Evolutionary conservation across 169 alveolate species (phyloP).

Genomic region (Plasmodium vivax): DNA sequence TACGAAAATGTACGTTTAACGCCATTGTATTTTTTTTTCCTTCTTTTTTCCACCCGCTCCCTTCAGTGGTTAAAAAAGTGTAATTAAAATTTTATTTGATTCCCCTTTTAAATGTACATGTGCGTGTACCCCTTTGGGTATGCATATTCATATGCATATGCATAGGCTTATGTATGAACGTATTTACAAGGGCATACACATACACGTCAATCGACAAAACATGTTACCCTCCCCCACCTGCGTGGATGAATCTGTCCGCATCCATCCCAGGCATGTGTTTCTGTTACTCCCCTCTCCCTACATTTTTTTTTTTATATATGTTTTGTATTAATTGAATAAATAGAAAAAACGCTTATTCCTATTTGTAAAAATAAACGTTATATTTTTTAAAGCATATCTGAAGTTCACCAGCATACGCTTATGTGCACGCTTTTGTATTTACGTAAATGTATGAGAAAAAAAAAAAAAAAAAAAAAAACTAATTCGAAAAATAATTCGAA

Average conservation of each 20-base stretch:
- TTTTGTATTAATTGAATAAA: slow-evolving; percentile 12
- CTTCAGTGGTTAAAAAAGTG: background rate
- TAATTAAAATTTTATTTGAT: slow-evolving; percentile 25
- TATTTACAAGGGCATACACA: slow-evolving; percentile 3
- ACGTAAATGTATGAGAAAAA: background rate
- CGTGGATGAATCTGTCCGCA: background rate
- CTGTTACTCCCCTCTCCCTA: background rate
- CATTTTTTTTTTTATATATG: background rate
- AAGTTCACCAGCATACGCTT: background rate
- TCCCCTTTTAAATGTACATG: slow-evolving; percentile 5
- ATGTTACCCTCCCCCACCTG: background rate
- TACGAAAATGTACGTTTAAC: background rate
- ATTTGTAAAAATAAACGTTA: slow-evolving; percentile 2
- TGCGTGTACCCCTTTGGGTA: background rate
- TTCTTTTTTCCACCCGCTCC: background rate
- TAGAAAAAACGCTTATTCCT: background rate
- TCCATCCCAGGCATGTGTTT: background rate
- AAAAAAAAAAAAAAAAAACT: slow-evolving; percentile 12
- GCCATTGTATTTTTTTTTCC: background rate
- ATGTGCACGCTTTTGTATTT: background rate
- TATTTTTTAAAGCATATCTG: slow-evolving; percentile 9
- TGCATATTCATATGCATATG: slow-evolving; percentile 2
- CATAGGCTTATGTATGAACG: background rate
- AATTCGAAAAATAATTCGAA: background rate
- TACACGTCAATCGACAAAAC: background rate